These are phyloP conservation scores for Lathyrus sativus DNA, from an alignment of 306 rosid genomes.

Conservation along the genomic window DNA sequence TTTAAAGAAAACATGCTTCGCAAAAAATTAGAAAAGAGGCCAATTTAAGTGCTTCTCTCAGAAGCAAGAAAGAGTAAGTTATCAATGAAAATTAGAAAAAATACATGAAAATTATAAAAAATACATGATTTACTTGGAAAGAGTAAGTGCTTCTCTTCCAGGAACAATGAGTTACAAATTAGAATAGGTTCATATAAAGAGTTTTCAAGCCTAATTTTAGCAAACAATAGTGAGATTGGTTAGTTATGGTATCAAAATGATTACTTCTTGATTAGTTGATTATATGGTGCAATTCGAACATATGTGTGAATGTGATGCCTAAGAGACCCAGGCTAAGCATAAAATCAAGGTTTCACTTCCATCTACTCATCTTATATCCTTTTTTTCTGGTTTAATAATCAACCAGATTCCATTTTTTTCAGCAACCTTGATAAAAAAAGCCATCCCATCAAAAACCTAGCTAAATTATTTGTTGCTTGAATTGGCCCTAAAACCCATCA, in stretches of 20 bases:
- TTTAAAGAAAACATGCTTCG: background rate
- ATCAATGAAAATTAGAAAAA: background rate
- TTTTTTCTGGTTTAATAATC: background rate
- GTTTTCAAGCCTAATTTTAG: background rate
- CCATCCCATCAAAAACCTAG: background rate
- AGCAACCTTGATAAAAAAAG: background rate
- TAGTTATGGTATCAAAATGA: conserved; percentile 7
- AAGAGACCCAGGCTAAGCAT: background rate
- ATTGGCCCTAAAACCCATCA: conserved; percentile 19
- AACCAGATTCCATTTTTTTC: conserved; percentile 15
- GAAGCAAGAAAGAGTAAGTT: conserved; percentile 6
- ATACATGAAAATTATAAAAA: background rate
- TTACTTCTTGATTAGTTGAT: conserved; percentile 16
- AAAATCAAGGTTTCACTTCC: conserved; percentile 16
- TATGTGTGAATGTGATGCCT: background rate
- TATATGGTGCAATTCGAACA: conserved; percentile 13
- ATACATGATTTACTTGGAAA: too few species aligned
- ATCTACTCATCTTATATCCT: background rate
- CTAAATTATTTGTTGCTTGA: conserved; percentile 13
- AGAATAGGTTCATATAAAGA: background rate
- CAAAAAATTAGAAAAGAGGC: background rate
- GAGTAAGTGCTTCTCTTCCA: background rate
- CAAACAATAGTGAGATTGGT: conserved; percentile 1
- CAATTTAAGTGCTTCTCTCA: background rate
- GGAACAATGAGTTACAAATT: conserved; percentile 2